Base-by-base conservation (phyloP, 495 filamentous ascomycete species). In the Barbatosphaeria neglecta region DNA sequence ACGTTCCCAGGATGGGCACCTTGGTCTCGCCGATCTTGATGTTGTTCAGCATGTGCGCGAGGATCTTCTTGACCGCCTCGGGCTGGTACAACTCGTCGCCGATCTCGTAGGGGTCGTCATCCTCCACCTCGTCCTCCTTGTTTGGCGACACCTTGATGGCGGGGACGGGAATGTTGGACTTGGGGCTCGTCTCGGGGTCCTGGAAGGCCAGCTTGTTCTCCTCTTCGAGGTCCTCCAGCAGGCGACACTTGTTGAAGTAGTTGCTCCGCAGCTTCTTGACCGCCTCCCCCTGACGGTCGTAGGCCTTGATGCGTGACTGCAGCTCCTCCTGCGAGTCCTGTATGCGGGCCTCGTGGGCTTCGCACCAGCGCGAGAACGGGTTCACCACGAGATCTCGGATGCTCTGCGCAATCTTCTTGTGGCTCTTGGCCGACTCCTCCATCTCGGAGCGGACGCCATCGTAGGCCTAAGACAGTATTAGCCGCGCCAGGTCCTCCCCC, bases 121-220 rank as follows among this genome's bases (percentile, higher is more conserved):
- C 63, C 18, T 61, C 58, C 0, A 47, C 23, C 45, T 66, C 64
- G 37, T 71, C 70, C 43, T 76, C 65, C 31, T 65, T 62, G 42
- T 58, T 64, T 15, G 61, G 44, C 10, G 56, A 58, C 17, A 79
- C 76, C 57, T 75, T 77, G 62, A 80, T 82, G 54, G 76, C 72
- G 38, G 74, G 75, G 50, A 75, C 72, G 38, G 74, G 75, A 50
- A 72, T 69, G 46, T 64, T 62, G 52, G 64, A 54, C 47, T 74
- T 70, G 13, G 75, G 71, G 56, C 71, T 74, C 23, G 48, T 59
- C 48, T 72, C 66, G 2, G 90, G 87, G 50, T 86, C 87, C 58
- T 96, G 87, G 61, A 97, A 96, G 24, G 87, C 90, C 11, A 99
- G 78, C 65, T 97, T 96, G 59, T 95, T 95, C 74, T 99, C 92